Base-by-base conservation (phyloP, 2,329 filamentous ascomycete genomes). In the Aspergillus sp. region DNA sequence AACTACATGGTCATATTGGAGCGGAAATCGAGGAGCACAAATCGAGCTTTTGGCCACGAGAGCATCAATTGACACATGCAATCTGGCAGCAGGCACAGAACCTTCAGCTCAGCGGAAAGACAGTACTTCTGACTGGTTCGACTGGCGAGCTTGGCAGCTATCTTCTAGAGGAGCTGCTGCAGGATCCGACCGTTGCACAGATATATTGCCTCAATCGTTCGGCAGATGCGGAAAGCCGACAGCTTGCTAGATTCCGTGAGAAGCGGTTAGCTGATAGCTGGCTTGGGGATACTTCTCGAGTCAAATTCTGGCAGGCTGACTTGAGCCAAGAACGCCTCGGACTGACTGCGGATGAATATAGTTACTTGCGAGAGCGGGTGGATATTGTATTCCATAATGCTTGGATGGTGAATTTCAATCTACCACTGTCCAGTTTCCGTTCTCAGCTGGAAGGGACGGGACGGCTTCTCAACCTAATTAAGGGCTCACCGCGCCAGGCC, bases 101-200 rank as follows among this genome's bases (percentile, higher is more conserved):
- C 12, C 30, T 53, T 3, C 36, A 19, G 6, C 30, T 23, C 1
- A 5, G 12, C 12, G n/a, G 41, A 2, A 30, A 6, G 2, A 57
- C 51, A 2, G 50, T 58, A 6, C 15, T 55, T 28, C 48, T 61
- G 2, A 61, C 59, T 0, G 59, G 59, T 9, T 61, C 59, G 2
- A 61, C 59, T 28, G 59, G 59, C 1, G 21, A 41, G 2, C 21
- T 61, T 4, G 59, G 59, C 3, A 53, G 39, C 12, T 57, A 48
- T 12, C 51, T 61, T 2, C 49, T 61, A 15, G n/a, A 48, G 15
- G 19, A 43, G 3, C 32, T 61, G 10, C 21, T 61, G 23, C 19
- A 25, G 2, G 19, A 41, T 5, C 23, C 39, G 13, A 17, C 36
- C 2, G 25, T 58, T 8, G 21, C 55, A 28, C 15, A 61, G 1